phyloP scores from a whole-genome alignment of 1,284 basidiomycete genomes.

The Fomitopsis palustris region DNA sequence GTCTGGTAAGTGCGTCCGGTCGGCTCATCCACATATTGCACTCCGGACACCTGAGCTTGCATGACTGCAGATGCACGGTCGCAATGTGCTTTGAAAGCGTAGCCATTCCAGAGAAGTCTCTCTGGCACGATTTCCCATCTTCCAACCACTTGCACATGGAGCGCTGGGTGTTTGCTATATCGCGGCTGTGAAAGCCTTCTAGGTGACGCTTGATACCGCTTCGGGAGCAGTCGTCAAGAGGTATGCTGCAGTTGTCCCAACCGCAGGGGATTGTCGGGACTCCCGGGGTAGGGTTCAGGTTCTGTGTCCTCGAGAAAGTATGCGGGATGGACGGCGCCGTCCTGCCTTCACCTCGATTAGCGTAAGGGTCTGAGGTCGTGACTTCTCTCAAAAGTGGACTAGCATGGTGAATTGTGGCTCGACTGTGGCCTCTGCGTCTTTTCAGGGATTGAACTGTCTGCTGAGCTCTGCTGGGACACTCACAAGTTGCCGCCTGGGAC shows the following conservation, averaged over 20 bases:
- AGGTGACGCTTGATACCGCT: background rate
- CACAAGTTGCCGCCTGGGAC: too few species aligned
- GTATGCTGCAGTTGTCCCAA: background rate
- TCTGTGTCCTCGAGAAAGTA: background rate
- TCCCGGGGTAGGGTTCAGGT: background rate
- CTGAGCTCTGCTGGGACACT: too few species aligned
- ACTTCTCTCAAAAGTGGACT: too few species aligned
- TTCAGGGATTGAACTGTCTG: too few species aligned
- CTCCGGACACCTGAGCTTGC: background rate
- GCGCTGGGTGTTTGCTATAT: background rate
- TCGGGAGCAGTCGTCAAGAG: background rate
- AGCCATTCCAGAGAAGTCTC: background rate
- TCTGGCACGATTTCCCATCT: background rate
- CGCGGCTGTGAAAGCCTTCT: background rate
- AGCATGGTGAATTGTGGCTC: too few species aligned
- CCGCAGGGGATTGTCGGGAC: background rate
- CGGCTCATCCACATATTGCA: background rate
- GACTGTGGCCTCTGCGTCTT: too few species aligned
- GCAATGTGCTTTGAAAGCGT: background rate
- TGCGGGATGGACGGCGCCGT: background rate
- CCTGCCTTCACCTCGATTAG: too few species aligned
- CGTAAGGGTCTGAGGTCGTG: too few species aligned
- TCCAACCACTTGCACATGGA: background rate
- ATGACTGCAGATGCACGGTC: background rate
- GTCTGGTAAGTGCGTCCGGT: background rate